Base-by-base conservation (phyloP, 805 yeast genomes). In the Candida incommunis region DNA sequence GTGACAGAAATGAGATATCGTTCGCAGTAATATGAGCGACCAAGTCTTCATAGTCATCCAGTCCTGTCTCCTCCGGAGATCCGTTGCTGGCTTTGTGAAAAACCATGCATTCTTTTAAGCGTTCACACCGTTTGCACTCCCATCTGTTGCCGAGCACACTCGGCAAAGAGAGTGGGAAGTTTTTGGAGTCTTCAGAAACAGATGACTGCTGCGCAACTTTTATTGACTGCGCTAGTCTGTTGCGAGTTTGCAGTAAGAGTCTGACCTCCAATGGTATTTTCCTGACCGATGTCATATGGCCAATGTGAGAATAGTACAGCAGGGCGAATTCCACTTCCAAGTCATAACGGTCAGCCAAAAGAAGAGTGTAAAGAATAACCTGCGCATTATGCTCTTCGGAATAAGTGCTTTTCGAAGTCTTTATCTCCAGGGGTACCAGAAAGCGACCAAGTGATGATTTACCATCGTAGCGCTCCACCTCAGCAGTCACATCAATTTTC, bases 341-440 rank as follows among this genome's bases (percentile, higher is more conserved):
- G 34, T 76, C 80, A 59, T 90, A 90, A 22, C 94, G 66, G 50
- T 92, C 97, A 41, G 77, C 76, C 54, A 86, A 71, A 46, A 92
- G 63, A 15, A 90, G 62, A 0, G 94, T 78, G 57, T 92, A 92
- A 4, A 92, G 64, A 0, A 88, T 71, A 0, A 92, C 81, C 59
- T 92, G 98, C 0, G 94, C 95, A 43, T 82, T 77, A 59, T 92
- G 96, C 2, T 80, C 62, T 7, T 11, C 18, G 31, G 76, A 68
- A 41, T 74, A 76, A 25, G 69, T 62, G 15, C 43, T 41, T 44
- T 67, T 68, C 0, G 97, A 96, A 0, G 97, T 86, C 58, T 92
- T 92, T 47, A 92, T 76, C 58, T 92, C 99, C 64, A 92, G 67
- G 0, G 96, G 97, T 1, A 78, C 71, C 11, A 86, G 70, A 45